Evolutionary conservation across 768 basidiomycete genomes (phyloP).

Genomic region (Boletales sp.): DNA sequence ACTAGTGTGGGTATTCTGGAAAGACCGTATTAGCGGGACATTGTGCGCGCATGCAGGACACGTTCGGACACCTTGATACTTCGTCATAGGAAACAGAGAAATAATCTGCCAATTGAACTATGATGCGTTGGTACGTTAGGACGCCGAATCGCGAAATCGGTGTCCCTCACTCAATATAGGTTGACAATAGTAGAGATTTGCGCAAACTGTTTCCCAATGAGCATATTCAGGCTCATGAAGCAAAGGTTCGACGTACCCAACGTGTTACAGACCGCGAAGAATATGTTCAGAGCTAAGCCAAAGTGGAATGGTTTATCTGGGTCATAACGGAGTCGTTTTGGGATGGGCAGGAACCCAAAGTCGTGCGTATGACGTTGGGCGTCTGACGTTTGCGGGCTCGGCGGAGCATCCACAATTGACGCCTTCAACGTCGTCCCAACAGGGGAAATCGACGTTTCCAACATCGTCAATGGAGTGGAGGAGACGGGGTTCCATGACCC

Average conservation of each 20-base stretch:
- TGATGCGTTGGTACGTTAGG: neutral
- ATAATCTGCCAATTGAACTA: slow-evolving; percentile 33
- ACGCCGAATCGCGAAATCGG: neutral
- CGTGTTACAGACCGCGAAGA: slow-evolving; percentile 62
- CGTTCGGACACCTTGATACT: slow-evolving; percentile 26
- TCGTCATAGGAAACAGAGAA: slow-evolving; percentile 33
- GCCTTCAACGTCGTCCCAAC: neutral
- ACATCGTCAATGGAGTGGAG: slow-evolving; percentile 1
- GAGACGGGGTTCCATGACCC: neutral
- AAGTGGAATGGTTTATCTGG: slow-evolving; percentile 48
- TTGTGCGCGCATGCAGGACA: neutral
- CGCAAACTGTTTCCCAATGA: slow-evolving; percentile 33
- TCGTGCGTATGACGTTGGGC: slow-evolving; percentile 26
- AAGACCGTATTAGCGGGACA: neutral
- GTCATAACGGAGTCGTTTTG: slow-evolving; percentile 47
- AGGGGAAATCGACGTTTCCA: neutral
- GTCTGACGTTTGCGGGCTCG: neutral
- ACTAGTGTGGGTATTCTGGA: slow-evolving; percentile 58
- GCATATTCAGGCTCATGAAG: neutral
- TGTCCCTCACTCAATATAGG: slow-evolving; percentile 61
- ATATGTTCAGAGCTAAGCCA: slow-evolving; percentile 46
- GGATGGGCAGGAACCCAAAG: slow-evolving; percentile 61
- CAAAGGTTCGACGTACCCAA: slow-evolving; percentile 10
- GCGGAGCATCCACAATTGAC: neutral
- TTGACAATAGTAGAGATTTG: slow-evolving; percentile 78